A percentile compares a stretch with the other conserved stretches of the same genome.
These are phyloP conservation scores for Neoboletus brunneissimus DNA, from an alignment of 768 basidiomycete genomes.

Conservation along the genomic window DNA sequence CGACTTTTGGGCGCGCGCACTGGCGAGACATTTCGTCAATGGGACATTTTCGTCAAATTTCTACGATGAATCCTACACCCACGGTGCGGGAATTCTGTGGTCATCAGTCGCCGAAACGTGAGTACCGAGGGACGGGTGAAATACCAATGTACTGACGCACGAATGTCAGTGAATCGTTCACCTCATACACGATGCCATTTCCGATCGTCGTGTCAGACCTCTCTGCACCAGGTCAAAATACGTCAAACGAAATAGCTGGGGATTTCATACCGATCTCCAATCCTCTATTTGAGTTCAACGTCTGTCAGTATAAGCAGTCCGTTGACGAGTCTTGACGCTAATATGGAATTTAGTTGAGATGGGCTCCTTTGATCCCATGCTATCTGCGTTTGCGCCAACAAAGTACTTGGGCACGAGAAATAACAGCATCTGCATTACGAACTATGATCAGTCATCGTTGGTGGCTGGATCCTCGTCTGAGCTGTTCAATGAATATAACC, in stretches of 20 bases:
- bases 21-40: constrained; percentile 40
- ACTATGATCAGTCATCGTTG: constrained; percentile 35
- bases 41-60: constrained; percentile 35
- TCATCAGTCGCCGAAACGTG: constrained; percentile 34
- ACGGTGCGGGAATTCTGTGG: constrained; percentile 37
- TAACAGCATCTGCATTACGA: constrained; percentile 30
- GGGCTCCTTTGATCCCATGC: constrained; percentile 42
- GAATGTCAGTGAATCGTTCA: constrained; percentile 31
- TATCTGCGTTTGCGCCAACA: constrained; percentile 45
- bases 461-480: constrained; percentile 42
- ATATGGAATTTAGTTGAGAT: constrained; percentile 32
- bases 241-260: constrained; percentile 18
- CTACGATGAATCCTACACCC: constrained; percentile 26
- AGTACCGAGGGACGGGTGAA: constrained; percentile 7
- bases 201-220: constrained; percentile 37
- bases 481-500: constrained; percentile 32
- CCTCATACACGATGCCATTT: constrained; percentile 36
- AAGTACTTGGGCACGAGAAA: constrained; percentile 44
- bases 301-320: constrained; percentile 21
- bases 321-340: not conserved
- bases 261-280: constrained; percentile 31
- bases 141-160: not conserved
- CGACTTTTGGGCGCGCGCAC: constrained; percentile 25
- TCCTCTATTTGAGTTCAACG: constrained; percentile 37
- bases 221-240: constrained; percentile 25